Conservation (phyloP, 257 asterid species). For the Cordia subcordata region DNA sequence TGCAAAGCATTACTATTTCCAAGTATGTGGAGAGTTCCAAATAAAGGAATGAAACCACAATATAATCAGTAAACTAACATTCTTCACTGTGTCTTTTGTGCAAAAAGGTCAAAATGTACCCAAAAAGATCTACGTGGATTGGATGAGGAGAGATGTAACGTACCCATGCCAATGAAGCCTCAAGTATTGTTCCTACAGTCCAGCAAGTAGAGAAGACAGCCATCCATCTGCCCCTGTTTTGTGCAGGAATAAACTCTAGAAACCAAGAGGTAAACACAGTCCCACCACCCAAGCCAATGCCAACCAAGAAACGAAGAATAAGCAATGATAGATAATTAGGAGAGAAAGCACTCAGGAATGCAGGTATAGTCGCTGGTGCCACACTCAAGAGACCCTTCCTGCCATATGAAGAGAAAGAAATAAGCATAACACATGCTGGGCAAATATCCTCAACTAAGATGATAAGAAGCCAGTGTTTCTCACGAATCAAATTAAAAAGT, state of each 20-base stretch:
- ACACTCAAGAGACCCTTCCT: conserved; percentile 70
- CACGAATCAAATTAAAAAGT: too few relatives aligned
- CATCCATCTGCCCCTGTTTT: conserved; percentile 74
- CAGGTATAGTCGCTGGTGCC: conserved; percentile 52
- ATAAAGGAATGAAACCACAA: too few relatives aligned
- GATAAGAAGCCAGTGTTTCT: too few relatives aligned
- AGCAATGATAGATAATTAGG: conserved; percentile 52
- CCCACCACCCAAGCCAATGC: conserved; percentile 81
- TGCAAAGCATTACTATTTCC: too few relatives aligned
- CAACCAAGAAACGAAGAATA: conserved; percentile 54
- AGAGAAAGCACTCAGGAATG: conserved; percentile 57
- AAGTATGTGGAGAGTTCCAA: too few relatives aligned
- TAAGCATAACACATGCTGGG: too few relatives aligned
- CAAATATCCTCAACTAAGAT: too few relatives aligned
- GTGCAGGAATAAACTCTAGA: conserved; percentile 74
- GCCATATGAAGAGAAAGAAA: conserved; percentile 5
- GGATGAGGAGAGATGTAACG: not conserved
- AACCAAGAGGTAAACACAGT: conserved; percentile 80
- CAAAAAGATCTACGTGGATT: too few relatives aligned
- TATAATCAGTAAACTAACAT: too few relatives aligned
- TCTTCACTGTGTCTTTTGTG: too few relatives aligned
- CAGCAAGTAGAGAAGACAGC: conserved; percentile 57
- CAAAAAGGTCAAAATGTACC: not conserved
- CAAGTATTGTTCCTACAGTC: conserved; percentile 74
- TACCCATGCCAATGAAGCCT: conserved; percentile 83